A percentile compares a stretch with the other conserved stretches of the same genome.
Conservation (phyloP, 2,329 filamentous ascomycete species). For the Pestalotiopsis sp. region DNA sequence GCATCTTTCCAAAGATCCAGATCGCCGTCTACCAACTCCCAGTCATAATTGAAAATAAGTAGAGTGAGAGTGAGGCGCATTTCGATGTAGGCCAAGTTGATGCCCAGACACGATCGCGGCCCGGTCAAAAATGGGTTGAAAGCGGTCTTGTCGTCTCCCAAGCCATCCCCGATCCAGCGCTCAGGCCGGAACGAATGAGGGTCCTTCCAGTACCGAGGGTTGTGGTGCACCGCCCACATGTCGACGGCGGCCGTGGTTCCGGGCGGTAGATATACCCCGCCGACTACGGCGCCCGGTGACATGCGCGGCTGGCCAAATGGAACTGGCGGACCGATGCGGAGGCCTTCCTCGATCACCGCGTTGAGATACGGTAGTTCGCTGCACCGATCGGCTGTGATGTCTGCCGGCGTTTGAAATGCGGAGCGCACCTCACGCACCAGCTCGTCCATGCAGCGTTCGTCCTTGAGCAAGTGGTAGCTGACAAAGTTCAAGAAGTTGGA, state of each 20-base stretch:
- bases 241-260: slow-evolving; percentile 41
- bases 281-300: slow-evolving; percentile 24
- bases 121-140: slow-evolving; percentile 22
- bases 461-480: not conserved
- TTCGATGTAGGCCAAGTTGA: slow-evolving; percentile 36
- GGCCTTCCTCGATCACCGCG: slow-evolving; percentile 31
- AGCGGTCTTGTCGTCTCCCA: slow-evolving; percentile 14
- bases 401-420: not conserved
- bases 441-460: not conserved
- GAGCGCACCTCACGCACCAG: not conserved
- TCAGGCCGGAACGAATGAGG: slow-evolving; percentile 18
- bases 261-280: slow-evolving; percentile 17
- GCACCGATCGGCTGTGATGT: slow-evolving; percentile 15
- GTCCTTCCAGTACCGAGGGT: slow-evolving; percentile 6
- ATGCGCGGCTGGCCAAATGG: slow-evolving; percentile 30
- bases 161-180: slow-evolving; percentile 13
- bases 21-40: slow-evolving; percentile 28
- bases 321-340: slow-evolving; percentile 33
- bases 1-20: slow-evolving; percentile 28
- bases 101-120: slow-evolving; percentile 23
- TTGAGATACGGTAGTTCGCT: slow-evolving; percentile 30
- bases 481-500: not conserved
- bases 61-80: slow-evolving; percentile 39
- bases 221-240: slow-evolving; percentile 34
- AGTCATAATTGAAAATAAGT: slow-evolving; percentile 37